phyloP scores from a whole-genome alignment of 176 grass and related monocot species.

The Lolium rigidum region DNA sequence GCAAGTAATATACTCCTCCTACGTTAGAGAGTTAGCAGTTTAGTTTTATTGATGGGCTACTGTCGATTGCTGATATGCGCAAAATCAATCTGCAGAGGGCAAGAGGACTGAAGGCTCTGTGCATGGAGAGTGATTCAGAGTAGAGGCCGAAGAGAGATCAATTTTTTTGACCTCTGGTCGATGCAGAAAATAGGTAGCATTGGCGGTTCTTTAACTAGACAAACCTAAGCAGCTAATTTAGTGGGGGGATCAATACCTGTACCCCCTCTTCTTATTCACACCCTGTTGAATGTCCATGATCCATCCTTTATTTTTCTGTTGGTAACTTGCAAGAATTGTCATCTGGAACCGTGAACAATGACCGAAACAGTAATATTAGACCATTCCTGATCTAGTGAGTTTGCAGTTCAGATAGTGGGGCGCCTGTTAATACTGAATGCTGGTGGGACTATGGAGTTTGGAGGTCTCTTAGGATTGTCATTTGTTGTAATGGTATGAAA shows the following conservation, averaged over 20 bases:
- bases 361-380: conserved; percentile 4
- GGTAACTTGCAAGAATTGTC: conserved; percentile 1
- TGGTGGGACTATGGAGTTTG: background rate
- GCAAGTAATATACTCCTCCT: background rate
- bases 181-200: conserved; percentile 22
- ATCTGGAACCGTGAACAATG: conserved; percentile 5
- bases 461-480: background rate
- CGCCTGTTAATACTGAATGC: background rate
- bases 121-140: conserved; percentile 92
- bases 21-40: background rate
- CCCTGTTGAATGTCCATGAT: conserved; percentile 28
- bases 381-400: background rate
- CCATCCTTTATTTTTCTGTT: background rate
- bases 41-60: background rate
- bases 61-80: background rate
- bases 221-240: conserved; percentile 42
- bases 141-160: conserved; percentile 21
- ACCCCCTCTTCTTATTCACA: background rate
- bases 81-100: conserved; percentile 68
- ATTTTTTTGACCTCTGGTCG: conserved; percentile 36
- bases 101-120: conserved; percentile 94
- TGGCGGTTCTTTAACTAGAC: conserved; percentile 33
- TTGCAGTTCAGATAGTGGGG: background rate
- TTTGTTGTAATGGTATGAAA: background rate
- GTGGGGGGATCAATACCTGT: background rate